Evolutionary conservation across 2,329 filamentous ascomycete genomes (phyloP).

Genomic region (Exserohilum rostratum): DNA sequence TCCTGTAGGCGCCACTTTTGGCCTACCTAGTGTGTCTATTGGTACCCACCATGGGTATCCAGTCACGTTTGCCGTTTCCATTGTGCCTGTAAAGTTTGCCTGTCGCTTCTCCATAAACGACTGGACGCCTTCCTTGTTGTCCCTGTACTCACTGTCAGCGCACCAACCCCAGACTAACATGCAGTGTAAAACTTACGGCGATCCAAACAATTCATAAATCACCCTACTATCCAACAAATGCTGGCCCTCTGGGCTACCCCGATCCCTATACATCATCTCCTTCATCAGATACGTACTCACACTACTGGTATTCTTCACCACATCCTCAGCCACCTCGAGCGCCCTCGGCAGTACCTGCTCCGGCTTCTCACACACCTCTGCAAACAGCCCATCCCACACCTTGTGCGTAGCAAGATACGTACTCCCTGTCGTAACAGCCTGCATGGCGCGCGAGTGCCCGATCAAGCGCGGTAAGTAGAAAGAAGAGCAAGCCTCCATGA

Average conservation of each 20-base stretch:
- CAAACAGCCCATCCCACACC: constrained; percentile 67
- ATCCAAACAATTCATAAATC: constrained; percentile 66
- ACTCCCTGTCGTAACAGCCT: constrained; percentile 70
- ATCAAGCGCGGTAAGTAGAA: constrained; percentile 76
- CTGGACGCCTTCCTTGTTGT: constrained; percentile 70
- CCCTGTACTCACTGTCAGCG: constrained; percentile 48
- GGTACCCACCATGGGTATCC: constrained; percentile 73
- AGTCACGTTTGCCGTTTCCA: constrained; percentile 64
- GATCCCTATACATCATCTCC: constrained; percentile 70
- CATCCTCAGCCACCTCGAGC: constrained; percentile 69
- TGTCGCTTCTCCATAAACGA: constrained; percentile 74
- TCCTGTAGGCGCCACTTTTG: constrained; percentile 43
- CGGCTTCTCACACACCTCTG: constrained; percentile 64
- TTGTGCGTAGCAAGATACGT: constrained; percentile 60
- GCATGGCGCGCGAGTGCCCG: constrained; percentile 67
- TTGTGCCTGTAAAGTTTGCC: constrained; percentile 65
- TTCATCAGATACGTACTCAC: constrained; percentile 71
- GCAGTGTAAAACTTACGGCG: constrained; percentile 42
- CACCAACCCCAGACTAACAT: not conserved
- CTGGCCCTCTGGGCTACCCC: constrained; percentile 67
- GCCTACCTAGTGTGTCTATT: constrained; percentile 53
- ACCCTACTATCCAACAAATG: constrained; percentile 72
- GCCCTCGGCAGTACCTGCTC: constrained; percentile 69
- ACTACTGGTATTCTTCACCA: constrained; percentile 68
- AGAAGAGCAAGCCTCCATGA: constrained; percentile 73